phyloP scores from a whole-genome alignment of 352 stramenopile species.

The Thalassiosira delicatula region DNA sequence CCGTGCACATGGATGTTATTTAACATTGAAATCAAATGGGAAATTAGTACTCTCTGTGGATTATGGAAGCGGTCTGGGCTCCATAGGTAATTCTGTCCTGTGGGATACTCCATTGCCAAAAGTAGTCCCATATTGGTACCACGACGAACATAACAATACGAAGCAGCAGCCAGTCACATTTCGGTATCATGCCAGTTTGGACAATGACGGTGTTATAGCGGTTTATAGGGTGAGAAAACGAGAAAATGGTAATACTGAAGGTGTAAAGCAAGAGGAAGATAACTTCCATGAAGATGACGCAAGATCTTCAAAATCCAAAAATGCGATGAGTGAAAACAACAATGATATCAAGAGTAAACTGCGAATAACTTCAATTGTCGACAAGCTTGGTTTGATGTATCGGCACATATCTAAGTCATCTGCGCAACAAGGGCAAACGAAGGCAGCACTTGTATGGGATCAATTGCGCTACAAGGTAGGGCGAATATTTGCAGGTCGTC shows the following conservation, averaged over 20 bases:
- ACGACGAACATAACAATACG: too few relatives aligned
- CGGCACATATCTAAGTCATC: conserved; percentile 49
- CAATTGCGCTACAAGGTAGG: conserved; percentile 42
- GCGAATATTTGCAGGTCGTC: conserved; percentile 26
- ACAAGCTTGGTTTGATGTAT: conserved; percentile 45
- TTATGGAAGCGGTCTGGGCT: too few relatives aligned
- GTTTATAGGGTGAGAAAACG: conserved; percentile 67
- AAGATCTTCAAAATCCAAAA: conserved; percentile 11
- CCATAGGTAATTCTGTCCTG: too few relatives aligned
- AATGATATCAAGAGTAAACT: conserved; percentile 23
- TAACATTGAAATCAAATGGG: too few relatives aligned
- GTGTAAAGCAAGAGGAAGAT: not conserved
- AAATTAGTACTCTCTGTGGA: too few relatives aligned
- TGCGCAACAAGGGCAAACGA: conserved; percentile 42
- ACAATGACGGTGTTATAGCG: conserved; percentile 74
- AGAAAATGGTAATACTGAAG: conserved; percentile 7
- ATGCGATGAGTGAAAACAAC: not conserved
- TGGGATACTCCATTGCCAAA: too few relatives aligned
- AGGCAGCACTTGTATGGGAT: conserved; percentile 51
- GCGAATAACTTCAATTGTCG: conserved; percentile 34
- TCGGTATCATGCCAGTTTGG: conserved; percentile 69
- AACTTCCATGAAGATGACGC: conserved; percentile 2
- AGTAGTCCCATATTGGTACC: too few relatives aligned
- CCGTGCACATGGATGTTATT: too few relatives aligned
- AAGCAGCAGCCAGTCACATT: conserved; percentile 45